Percentiles rank a stretch among this genome's conserved stretches.
Conservation (phyloP, 129 eudicot genomes). For the Tanacetum coccineum region DNA sequence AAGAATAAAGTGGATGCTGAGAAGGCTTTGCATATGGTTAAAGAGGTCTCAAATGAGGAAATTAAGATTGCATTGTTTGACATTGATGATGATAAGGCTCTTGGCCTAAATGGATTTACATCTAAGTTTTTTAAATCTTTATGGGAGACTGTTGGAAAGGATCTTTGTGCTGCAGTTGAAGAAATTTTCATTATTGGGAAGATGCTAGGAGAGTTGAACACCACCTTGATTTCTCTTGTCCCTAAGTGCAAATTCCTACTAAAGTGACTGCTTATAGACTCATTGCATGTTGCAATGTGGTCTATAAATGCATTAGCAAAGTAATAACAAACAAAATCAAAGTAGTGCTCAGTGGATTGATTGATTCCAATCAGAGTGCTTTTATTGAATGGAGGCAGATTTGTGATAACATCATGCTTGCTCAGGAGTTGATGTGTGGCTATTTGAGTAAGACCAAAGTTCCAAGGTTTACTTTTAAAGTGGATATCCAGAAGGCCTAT, state of each 20-base stretch:
- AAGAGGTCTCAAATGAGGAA: background rate
- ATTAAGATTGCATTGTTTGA: background rate
- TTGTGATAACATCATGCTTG: background rate
- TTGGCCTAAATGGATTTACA: background rate
- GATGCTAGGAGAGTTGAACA: background rate
- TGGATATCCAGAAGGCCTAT: no score
- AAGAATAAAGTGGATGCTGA: background rate
- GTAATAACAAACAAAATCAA: background rate
- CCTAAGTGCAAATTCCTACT: background rate
- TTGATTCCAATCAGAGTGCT: no score
- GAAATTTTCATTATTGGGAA: background rate
- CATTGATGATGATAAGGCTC: background rate
- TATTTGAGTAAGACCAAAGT: background rate
- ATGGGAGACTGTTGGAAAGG: background rate
- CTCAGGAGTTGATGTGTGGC: background rate
- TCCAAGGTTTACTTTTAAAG: no score
- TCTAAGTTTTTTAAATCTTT: background rate
- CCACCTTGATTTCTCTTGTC: background rate
- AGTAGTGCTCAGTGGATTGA: no score
- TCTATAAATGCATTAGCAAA: no score
- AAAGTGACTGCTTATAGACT: constrained; percentile 6
- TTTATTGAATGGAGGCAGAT: background rate
- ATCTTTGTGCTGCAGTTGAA: background rate
- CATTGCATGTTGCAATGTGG: background rate
- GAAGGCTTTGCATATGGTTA: background rate